Evolutionary conservation across 192 early-diverging fungal species (phyloP).

Genomic region (Podila epigama): DNA sequence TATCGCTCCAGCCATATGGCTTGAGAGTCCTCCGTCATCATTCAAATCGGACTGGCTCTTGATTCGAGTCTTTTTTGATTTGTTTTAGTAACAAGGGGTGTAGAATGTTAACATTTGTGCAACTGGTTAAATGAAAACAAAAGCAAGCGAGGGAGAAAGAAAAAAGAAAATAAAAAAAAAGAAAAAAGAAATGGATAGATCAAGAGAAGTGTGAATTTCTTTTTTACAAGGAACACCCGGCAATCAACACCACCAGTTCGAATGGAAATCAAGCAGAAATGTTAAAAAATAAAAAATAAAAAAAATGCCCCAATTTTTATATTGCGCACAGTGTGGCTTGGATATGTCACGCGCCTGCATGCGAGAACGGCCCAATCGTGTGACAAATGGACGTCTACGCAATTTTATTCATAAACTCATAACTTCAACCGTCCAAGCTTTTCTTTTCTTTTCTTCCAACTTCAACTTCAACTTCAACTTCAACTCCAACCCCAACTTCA

Average conservation of each 20-base stretch:
- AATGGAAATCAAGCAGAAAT: no score
- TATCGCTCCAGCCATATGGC: conserved; percentile 37
- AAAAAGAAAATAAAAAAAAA: neutral
- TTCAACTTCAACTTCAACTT: neutral
- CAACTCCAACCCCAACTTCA: neutral
- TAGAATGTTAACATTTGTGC: no score
- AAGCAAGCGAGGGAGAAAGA: neutral
- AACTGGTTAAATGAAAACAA: neutral
- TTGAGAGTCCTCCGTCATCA: conserved; percentile 40
- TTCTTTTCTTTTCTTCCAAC: neutral
- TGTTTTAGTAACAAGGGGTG: no score
- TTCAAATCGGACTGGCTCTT: no score
- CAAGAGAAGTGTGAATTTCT: neutral
- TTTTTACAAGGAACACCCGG: neutral
- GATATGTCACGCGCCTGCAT: no score
- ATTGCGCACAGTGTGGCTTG: no score
- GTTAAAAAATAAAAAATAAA: no score
- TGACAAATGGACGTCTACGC: no score
- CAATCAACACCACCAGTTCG: neutral
- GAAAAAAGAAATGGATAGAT: neutral
- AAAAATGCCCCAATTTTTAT: no score
- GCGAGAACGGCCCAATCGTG: no score
- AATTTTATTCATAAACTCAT: no score
- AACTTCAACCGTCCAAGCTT: neutral
- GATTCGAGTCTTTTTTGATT: no score